Base-by-base conservation (phyloP, 164 flowering plant species). In the Magnolia kwangsiensis region DNA sequence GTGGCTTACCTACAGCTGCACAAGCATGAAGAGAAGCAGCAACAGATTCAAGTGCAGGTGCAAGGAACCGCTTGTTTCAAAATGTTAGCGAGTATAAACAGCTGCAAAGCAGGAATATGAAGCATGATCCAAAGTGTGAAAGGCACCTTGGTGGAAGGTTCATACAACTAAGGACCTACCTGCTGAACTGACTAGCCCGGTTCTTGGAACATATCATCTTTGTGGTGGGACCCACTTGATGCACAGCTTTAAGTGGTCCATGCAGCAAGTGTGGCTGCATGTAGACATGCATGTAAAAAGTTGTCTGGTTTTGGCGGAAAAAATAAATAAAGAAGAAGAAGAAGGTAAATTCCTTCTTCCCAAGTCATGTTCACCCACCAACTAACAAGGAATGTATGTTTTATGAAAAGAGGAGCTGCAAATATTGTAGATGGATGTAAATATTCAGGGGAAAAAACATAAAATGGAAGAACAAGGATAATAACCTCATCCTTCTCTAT, bases 401-500 rank as follows among this genome's bases (percentile, higher is more conserved):
- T 37, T 37, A 37, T 37, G 45, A 37, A 10, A 55, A 16, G 16
- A 11, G 2, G 11, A 55, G 13, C 61, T 55, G 11, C 61, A 55
- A 55, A 55, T 11, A 55, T 13, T 55, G 45, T 55, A 16, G 19
- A 11, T 55, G 10, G 61, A 55, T 55, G 16, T 55, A 55, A 55
- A 55, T 55, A 1, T 55, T 16, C 45, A 37, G 45, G 45, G 45
- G 61, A 27, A 24, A 67, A 67, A 24, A 23, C 29, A 67, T 6
- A 70, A 50, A 70, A 4, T 8, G 58, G 63, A 7, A 37, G 27
- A 50, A 21, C 13, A 10, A 51, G 68, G 50, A 71, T 45, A 71
- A 75, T 10, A 10, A 96, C 99, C 99, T 96, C 99, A 80, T 96
- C 99, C 78, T 96, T 96, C 86, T 96, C 99, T 78, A 90, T 88